Base-by-base conservation (phyloP, 2,329 filamentous ascomycete genomes). In the Fusarium sp. region DNA sequence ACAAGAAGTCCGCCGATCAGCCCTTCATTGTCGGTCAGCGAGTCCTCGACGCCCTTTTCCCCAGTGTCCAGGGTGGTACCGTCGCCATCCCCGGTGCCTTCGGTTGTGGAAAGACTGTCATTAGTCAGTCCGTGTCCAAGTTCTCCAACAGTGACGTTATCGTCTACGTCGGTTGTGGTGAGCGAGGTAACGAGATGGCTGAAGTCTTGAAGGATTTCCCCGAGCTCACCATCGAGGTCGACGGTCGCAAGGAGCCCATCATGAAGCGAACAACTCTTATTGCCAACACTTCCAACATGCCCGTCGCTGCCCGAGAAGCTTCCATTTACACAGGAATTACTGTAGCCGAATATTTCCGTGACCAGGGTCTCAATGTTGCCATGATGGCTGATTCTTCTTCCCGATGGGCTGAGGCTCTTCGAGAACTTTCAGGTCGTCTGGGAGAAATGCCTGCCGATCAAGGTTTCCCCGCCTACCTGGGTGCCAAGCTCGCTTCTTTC, bases 311-410 rank as follows among this genome's bases (percentile, higher is more conserved):
- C 67, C 94, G 96, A 84, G 96, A 99, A 83, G 96, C 96, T 61
- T 99, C 96, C 71, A 99, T 99, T 80, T 99, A 99, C 84, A 99
- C 96, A 5, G 96, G 89, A 52, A 97, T 98, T 71, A 97, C 94
- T 0, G 91, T 98, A 1, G 93, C 94, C 44, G 96, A 99, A 80
- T 99, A 99, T 78, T 98, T 98, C 86, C 89, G 96, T 73, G 96
- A 99, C 78, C 94, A 97, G 82, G 96, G 96, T 71, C 95, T 98
- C 83, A 88, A 97, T 80, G 96, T 99, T 41, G 95, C 96, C 76
- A 99, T 99, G 96, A 99, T 99, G 96, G 96, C 96, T 70, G 96
- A 99, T 83, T 98, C 96, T 18, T 92, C 95, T 55, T 99, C 96
- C 57, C 94, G 96, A 73, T 99, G 96, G 96, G 96, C 96, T 70